Evolutionary conservation across 2,329 filamentous ascomycete genomes (phyloP), one percentile per base, ranked within the genome.

Genomic region (Neonectria sp.): DNA sequence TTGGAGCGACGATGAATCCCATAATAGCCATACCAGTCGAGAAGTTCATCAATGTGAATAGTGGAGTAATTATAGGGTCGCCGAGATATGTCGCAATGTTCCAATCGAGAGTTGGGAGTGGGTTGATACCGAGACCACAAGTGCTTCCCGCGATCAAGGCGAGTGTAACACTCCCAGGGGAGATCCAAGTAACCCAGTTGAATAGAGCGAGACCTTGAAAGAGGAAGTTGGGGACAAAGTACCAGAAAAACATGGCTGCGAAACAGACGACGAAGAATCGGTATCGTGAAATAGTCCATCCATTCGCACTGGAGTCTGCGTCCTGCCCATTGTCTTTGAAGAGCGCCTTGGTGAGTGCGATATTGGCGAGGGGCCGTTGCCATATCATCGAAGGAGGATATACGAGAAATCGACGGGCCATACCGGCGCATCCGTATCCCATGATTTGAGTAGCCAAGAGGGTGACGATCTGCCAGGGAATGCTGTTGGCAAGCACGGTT

Each of bases 171-270:
- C 79, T 84, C 31, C 77, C 70, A 0, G 84, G 85, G 0, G 81
- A 77, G 53, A 87, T 86, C 85, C 86, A 88, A 0, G 82, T 83
- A 31, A 85, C 79, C 84, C 85, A 88, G 74, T 82, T 84, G 72
- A 87, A 88, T 21, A 79, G 66, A 3, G 79, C 80, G 5, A 87
- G 70, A 2, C 79, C 82, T n/a, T 78, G 75, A 71, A 87, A 87
- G 13, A 88, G 74, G 63, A 82, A 86, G 65, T 84, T 82, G 0
- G 86, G 86, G 48, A 89, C 78, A 84, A 84, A 87, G 68, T 84
- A 87, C 73, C 82, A 88, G 4, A 85, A 61, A 57, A 87, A 88
- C 82, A 86, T 86, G 67, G 77, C 78, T 1, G 61, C 71, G 29
- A 85, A 85, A 5, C 79, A 76, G 4, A 81, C 63, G 29, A 81